A percentile compares a stretch with the other conserved stretches of the same genome.
phyloP scores from a whole-genome alignment of 148 eudicot species.

The Drosera capensis region DNA sequence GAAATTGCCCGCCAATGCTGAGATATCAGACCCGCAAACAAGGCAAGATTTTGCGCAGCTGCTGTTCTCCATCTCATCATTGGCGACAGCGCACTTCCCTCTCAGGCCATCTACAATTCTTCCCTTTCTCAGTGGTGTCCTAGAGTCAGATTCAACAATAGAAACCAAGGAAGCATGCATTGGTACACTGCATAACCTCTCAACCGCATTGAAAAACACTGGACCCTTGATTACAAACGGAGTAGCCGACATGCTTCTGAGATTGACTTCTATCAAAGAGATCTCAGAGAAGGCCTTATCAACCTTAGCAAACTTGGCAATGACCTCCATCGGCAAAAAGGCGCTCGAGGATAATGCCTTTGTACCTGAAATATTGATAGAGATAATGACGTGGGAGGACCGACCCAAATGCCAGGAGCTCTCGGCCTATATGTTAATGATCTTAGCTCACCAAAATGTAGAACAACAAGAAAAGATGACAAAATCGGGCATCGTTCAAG shows the following conservation, averaged over 20 bases:
- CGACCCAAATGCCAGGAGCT: slow-evolving; percentile 57
- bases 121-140: slow-evolving; percentile 25
- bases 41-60: slow-evolving; percentile 39
- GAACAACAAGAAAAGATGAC: slow-evolving; percentile 54
- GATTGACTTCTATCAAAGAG: slow-evolving; percentile 25
- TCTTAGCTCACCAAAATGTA: slow-evolving; percentile 59
- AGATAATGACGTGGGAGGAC: slow-evolving; percentile 67
- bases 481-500: slow-evolving; percentile 45
- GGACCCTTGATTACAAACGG: slow-evolving; percentile 27
- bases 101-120: slow-evolving; percentile 29
- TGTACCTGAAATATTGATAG: slow-evolving; percentile 56
- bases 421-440: slow-evolving; percentile 63
- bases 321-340: slow-evolving; percentile 51
- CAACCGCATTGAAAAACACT: slow-evolving; percentile 40
- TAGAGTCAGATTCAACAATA: slow-evolving; percentile 32
- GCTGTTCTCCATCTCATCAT: slow-evolving; percentile 42
- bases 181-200: slow-evolving; percentile 48
- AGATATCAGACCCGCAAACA: slow-evolving; percentile 25
- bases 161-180: slow-evolving; percentile 37
- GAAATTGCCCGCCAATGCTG: slow-evolving; percentile 29
- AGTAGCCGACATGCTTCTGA: slow-evolving; percentile 25
- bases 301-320: slow-evolving; percentile 56
- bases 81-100: slow-evolving; percentile 40
- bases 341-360: slow-evolving; percentile 33
- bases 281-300: slow-evolving; percentile 62